Evolutionary conservation across 768 basidiomycete species (phyloP), one percentile per base, ranked within the genome.

Genomic region (Kwoniella dendrophila): DNA sequence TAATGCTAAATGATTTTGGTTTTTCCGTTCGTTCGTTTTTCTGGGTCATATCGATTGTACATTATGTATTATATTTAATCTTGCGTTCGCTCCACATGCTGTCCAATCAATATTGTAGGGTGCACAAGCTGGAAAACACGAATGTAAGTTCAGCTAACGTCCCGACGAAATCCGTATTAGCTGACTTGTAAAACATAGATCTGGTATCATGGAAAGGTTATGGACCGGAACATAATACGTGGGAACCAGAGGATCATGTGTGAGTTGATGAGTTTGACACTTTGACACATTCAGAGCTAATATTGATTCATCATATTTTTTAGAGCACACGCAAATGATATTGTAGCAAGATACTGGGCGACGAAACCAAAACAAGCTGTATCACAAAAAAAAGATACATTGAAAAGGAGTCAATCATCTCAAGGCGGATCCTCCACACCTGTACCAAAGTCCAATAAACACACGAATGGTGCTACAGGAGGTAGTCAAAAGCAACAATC

Each of bases 181-280:
- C 54, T 56, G 41, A 56, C 43, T 18, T 20, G 3, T 22, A 29
- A 7, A 20, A 7, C 14, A 16, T 53, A 78, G 75, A 73, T 58
- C 66, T 75, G 32, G 74, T 78, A 24, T 59, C 68, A 4, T 78
- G 77, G 77, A 77, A 75, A 49, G 76, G 75, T 2, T 78, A 78
- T 48, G 74, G 74, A 43, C 65, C 72, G 1, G 74, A 76, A 57
- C 70, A 73, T 57, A 73, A 75, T 52, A 72, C 74, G 10, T 78
- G 76, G 75, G 76, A 76, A 43, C 70, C 71, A 1, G 71, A 78
- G 54, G 68, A 66, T 29, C 66, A 78, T 55, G 69, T 78, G 77
- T 78, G 6, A 59, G 22, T 14, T 30, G 14, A 59, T 20, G 8
- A 18, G 8, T 8, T 38, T 38, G 36, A 38, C 36, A 38, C 36